A percentile compares a stretch with the other conserved stretches of the same genome.
Evolutionary conservation across 2,329 filamentous ascomycete genomes (phyloP).

Genomic region (Xylariaceae sp.): DNA sequence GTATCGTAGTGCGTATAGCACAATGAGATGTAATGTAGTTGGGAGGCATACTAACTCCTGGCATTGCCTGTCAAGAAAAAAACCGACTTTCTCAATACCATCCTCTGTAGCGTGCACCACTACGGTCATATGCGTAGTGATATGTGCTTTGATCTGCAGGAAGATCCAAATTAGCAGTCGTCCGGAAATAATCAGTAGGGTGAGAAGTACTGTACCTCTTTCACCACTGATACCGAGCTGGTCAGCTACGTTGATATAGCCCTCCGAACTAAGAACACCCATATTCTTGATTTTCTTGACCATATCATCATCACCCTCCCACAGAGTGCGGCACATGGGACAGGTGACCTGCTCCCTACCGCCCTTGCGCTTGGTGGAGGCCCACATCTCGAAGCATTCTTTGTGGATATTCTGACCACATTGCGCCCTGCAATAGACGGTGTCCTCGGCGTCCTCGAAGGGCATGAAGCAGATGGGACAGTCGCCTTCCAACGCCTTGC

Average conservation of each 20-base stretch:
- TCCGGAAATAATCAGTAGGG: not conserved
- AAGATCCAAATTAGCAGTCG: not conserved
- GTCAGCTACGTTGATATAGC: conserved; percentile 64
- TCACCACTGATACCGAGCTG: conserved; percentile 59
- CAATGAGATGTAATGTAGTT: too few species aligned
- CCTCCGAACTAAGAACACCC: conserved; percentile 48
- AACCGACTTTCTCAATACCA: conserved; percentile 1
- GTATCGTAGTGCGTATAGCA: too few species aligned
- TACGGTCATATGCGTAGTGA: conserved; percentile 17
- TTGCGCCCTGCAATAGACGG: conserved; percentile 55
- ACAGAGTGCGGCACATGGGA: conserved; percentile 62
- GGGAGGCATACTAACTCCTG: too few species aligned
- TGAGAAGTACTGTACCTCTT: conserved; percentile 47
- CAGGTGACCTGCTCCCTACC: conserved; percentile 52
- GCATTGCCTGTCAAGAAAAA: too few species aligned
- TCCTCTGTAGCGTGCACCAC: not conserved
- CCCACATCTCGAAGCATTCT: conserved; percentile 59
- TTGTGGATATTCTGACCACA: conserved; percentile 60
- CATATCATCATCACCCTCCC: conserved; percentile 52
- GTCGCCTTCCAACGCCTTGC: conserved; percentile 55
- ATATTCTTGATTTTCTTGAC: conserved; percentile 48
- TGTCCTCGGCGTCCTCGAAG: conserved; percentile 42
- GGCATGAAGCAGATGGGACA: conserved; percentile 61
- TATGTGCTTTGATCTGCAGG: conserved; percentile 35
- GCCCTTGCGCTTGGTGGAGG: conserved; percentile 46